Percentiles rank a stretch among this genome's conserved stretches.
phyloP scores from a whole-genome alignment of 768 basidiomycete genomes.

The Trametes punicea region DNA sequence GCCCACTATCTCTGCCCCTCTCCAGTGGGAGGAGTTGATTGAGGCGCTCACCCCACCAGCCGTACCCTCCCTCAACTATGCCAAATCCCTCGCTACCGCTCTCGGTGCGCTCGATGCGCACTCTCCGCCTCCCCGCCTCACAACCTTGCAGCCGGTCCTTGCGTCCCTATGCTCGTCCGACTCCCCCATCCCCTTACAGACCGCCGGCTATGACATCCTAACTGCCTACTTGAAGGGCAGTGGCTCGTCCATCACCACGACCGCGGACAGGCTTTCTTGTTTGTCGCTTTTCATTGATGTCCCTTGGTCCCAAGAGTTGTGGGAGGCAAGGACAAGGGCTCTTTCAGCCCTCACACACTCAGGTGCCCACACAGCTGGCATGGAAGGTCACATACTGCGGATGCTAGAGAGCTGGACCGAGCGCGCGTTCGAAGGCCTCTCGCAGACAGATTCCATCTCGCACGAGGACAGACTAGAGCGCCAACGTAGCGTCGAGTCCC shows the following conservation, averaged over 20 bases:
- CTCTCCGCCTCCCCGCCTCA: constrained; percentile 48
- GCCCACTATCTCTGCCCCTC: constrained; percentile 17
- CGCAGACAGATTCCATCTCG: constrained; percentile 31
- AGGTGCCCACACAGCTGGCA: constrained; percentile 59
- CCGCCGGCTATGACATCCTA: constrained; percentile 69
- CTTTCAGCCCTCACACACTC: constrained; percentile 59
- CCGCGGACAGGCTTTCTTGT: constrained; percentile 59
- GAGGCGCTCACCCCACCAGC: constrained; percentile 45
- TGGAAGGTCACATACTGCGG: constrained; percentile 55
- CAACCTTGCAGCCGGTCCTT: constrained; percentile 57
- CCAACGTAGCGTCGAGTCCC: constrained; percentile 59
- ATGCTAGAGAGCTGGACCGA: constrained; percentile 65
- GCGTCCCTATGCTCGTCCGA: constrained; percentile 53
- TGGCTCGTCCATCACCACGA: constrained; percentile 43
- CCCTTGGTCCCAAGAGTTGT: constrained; percentile 63
- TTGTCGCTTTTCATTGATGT: constrained; percentile 58
- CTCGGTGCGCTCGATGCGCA: constrained; percentile 39
- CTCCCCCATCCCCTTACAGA: constrained; percentile 55
- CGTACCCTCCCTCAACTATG: constrained; percentile 65
- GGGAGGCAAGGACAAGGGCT: constrained; percentile 69
- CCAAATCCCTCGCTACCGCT: constrained; percentile 52
- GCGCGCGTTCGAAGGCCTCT: constrained; percentile 55
- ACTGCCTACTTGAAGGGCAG: constrained; percentile 65
- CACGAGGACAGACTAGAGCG: constrained; percentile 48
- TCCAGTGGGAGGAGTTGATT: constrained; percentile 45